Evolutionary conservation across 139 green algal species (phyloP), one percentile per base, ranked within the genome.

Genomic region (Eudorina sp.): DNA sequence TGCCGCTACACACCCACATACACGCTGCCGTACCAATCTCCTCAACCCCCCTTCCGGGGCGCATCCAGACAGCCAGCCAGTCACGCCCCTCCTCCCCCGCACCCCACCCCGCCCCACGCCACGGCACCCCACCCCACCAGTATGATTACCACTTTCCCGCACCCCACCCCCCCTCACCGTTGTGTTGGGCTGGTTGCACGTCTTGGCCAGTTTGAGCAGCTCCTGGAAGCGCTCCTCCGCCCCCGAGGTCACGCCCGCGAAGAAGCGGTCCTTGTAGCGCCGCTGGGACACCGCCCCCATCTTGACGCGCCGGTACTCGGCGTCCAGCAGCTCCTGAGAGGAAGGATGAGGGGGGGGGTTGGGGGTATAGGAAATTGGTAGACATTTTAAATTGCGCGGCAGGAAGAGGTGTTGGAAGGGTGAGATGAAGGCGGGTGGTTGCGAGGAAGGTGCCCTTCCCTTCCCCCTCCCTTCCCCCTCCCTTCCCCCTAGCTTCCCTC

Each of bases 291-390:
- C 53, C 2, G 55, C 70, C 25, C 82, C 89, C 84, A 88, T 70
- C 31, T 89, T 92, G 40, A 89, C 91, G 11, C 64, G 45, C 1
- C 46, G 27, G 66, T 90, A 92, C 81, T 92, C 89, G 29, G 85
- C 48, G 34, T 94, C 92, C 85, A 93, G 70, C 46, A 90, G 82
- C 84, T 94, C 88, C 92, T 94, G 84, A 5, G 43, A 14, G 34
- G 40, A 40, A 34, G 3, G 60, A n/a, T n/a, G 72, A 53, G 21
- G 43, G 36, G 31, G 53, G 1, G 48, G 1, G 48, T 18, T 34
- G 46, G 16, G n/a, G 13, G 23, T 66, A 16, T 27, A n/a, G n/a
- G n/a, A n/a, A n/a, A n/a, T n/a, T n/a, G n/a, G n/a, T n/a, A n/a
- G n/a, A n/a, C n/a, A n/a, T n/a, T n/a, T n/a, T n/a, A n/a, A n/a